Evolutionary conservation across 2,329 filamentous ascomycete species (phyloP), one percentile per base, ranked within the genome.

Genomic region (Phoma sp.): DNA sequence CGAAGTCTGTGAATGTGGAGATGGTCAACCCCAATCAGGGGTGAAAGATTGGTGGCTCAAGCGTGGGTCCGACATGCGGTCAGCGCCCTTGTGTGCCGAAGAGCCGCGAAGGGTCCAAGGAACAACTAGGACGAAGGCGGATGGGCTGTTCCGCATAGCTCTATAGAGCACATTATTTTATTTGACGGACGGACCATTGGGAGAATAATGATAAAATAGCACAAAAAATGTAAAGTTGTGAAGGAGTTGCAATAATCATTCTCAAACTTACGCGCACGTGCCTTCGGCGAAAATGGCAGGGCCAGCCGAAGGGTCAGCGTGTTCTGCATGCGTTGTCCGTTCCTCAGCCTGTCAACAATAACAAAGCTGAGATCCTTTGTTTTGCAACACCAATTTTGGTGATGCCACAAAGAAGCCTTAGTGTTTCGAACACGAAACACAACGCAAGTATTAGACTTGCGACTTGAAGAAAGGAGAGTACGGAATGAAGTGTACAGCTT

Each of bases 41-140:
- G 55, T 50, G 47, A 53, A 54, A 46, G 57, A 64, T 61, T 61
- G 64, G 56, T 60, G 57, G 48, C 45, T 51, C 53, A 34, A 32
- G 28, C 17, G 55, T 53, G 53, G 58, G 55, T 42, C 59, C 36
- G 45, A 62, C 54, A 30, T 36, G 32, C 45, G 47, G 50, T 59
- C 56, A 55, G 55, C 49, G 42, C 40, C n/a, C n/a, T 52, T 53
- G 45, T 26, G 28, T 59, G 61, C 63, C 63, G 63, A 49, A 21
- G 54, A 57, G 51, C 63, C 63, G 61, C 29, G 17, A 26, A 38
- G 32, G 25, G 43, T 32, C 33, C 28, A 48, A 34, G 17, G 21
- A 26, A 25, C 18, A 32, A 7, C 21, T 6, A 28, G 11, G 18
- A 6, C 12, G 6, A 28, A 18, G 7, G n/a, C 9, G 30, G 9